Base-by-base conservation (phyloP, 331 rosid species). In the Ulmus americana region DNA sequence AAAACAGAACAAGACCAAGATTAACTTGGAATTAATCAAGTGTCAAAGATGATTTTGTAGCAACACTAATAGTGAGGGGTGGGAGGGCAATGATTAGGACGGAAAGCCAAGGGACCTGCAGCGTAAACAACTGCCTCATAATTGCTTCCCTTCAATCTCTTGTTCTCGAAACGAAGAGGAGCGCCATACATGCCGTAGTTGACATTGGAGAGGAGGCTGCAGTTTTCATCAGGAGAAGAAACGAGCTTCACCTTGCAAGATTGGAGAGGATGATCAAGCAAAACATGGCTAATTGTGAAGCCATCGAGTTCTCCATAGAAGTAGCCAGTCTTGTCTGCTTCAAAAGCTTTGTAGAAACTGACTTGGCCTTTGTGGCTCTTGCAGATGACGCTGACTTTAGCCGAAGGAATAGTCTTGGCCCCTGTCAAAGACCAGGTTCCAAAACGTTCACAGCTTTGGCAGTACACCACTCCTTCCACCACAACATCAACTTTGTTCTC, bases 311-410 rank as follows among this genome's bases (percentile, higher is more conserved):
- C 81, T 8, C 90, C 97, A 60, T 83, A 87, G 70, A 90, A 80
- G 77, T 90, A 87, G 39, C 99, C 99, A 10, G 61, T 76, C 18
- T 61, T 63, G 70, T 85, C 80, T 2, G 99, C 85, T 68, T 85
- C 80, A 40, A 76, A 87, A 45, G 83, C 86, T 80, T 90, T 94
- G 70, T 82, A 90, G 87, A 74, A 94, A 65, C 70, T 84, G 70
- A 90, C 85, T 64, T 76, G 95, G 51, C 77, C 81, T 39, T 65
- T 84, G 75, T 77, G 49, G 65, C 59, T 83, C 69, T 90, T 90
- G 97, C 99, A 94, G 72, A 86, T 74, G 18, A 94, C 84, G 63
- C 99, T 94, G 49, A 87, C 76, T 79, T 82, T 85, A 8, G 97
- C 97, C 5, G 81, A 76, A 47, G 86, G 79, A 61, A 87, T 73